Evolutionary conservation across 2,329 filamentous ascomycete species (phyloP), one percentile per base, ranked within the genome.

Genomic region (Claviceps cyperi): DNA sequence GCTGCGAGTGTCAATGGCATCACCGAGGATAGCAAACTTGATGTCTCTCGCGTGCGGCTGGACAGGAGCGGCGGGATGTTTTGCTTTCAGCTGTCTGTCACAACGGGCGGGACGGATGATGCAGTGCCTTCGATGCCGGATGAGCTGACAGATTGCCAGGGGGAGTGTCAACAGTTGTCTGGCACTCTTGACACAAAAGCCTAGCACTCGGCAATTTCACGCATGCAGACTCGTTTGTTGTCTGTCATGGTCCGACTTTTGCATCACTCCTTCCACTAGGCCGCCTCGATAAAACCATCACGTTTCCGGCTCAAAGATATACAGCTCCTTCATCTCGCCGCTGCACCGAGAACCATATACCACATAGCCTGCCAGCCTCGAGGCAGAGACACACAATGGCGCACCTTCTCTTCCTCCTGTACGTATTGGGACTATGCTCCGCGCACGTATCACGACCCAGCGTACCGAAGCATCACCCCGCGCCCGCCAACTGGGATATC

Each of bases 401-500:
- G 43, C 36, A 24, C 17, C 15, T 38, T 6, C 13, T 46, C 14
- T 22, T 22, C 7, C 37, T 40, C 43, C 24, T 17, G 19, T 53
- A 35, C 38, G 35, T 56, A 15, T 43, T 57, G 15, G 55, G 49
- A 17, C 22, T 50, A 17, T 22, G 50, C 24, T 39, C 51, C 28
- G 51, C 48, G 14, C 39, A 50, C 14, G 48, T 36, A 17, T 32
- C 43, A 13, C 44, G 28, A 11, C 28, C 43, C 5, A 19, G 22
- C 19, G 3, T 28, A 6, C 19, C 24, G 19, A 32, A 28, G 13
- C 17, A 51, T 21, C 8, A 32, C 8, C 13, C 41, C 14, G n/a
- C 45, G 32, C 21, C 13, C 13, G 17, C 50, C 9, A 55, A 55
- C 40, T 64, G 61, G 61, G 65, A 68, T 37, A 51, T 69, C 14